These are phyloP conservation scores for Hondaea fermentalgiana DNA, from an alignment of 108 stramenopile species.

Conservation along the genomic window DNA sequence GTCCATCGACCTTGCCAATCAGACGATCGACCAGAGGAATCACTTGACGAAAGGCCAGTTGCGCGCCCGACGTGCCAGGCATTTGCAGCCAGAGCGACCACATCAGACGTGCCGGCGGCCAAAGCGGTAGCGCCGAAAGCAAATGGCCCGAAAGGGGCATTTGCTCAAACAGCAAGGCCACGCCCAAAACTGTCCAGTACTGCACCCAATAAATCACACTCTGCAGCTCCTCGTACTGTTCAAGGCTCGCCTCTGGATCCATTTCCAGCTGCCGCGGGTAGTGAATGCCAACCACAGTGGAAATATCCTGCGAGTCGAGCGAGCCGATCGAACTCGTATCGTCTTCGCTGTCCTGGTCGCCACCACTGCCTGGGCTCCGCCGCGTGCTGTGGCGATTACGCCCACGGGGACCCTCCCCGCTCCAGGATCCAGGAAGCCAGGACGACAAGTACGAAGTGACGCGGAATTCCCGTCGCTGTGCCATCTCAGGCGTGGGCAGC, in stretches of 20 bases:
- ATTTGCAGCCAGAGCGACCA: constrained; percentile 14
- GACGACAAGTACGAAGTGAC: not conserved
- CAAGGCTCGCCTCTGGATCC: not conserved
- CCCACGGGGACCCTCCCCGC: not conserved
- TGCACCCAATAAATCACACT: constrained; percentile 1
- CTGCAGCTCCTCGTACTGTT: not conserved
- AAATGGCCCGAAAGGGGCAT: not conserved
- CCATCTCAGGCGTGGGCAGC: not conserved
- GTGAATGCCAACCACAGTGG: not conserved
- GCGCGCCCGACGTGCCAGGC: not conserved
- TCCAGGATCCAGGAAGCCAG: not conserved
- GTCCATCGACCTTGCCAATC: not conserved
- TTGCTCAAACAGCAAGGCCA: not conserved
- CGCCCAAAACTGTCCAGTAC: not conserved
- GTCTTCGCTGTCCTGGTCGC: not conserved
- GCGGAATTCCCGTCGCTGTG: not conserved
- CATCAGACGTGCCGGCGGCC: not conserved
- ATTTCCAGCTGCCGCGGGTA: constrained; percentile 6
- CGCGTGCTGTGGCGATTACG: not conserved
- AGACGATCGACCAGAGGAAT: not conserved
- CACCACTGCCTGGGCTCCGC: not conserved
- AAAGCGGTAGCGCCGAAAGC: not conserved
- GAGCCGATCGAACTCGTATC: constrained; percentile 6
- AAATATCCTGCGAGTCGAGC: not conserved
- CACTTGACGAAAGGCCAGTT: not conserved